A percentile compares a stretch with the other conserved stretches of the same genome.
phyloP scores from a whole-genome alignment of 1,284 basidiomycete genomes.

The Inonotus hispidus region DNA sequence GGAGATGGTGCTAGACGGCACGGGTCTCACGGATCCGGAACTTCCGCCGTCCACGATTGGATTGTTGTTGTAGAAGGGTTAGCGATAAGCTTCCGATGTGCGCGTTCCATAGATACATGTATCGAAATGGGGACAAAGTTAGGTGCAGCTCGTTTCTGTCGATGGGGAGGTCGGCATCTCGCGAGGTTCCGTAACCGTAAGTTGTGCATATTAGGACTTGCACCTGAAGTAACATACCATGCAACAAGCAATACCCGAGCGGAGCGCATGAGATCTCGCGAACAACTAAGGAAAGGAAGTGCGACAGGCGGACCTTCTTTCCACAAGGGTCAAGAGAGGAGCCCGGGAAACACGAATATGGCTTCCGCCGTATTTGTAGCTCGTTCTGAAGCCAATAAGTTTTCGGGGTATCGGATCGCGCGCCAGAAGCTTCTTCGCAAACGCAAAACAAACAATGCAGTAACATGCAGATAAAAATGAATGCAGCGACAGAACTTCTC shows the following conservation, averaged over 20 bases:
- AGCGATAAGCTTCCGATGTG: background rate
- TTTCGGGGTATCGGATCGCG: too few species aligned
- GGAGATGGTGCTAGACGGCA: background rate
- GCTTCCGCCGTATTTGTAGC: too few species aligned
- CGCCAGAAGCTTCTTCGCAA: too few species aligned
- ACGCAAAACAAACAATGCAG: too few species aligned
- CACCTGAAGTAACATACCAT: background rate
- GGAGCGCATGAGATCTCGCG: background rate
- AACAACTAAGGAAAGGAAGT: background rate
- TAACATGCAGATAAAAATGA: too few species aligned
- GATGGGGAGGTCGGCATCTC: background rate
- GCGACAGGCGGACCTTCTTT: background rate
- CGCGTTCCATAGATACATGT: background rate
- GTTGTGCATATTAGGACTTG: background rate
- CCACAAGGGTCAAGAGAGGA: too few species aligned
- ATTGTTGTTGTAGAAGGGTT: background rate
- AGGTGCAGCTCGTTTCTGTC: background rate
- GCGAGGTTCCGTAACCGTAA: background rate
- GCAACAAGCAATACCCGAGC: background rate
- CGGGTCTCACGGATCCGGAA: background rate
- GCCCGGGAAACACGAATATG: too few species aligned
- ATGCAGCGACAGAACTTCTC: too few species aligned
- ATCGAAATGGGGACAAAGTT: background rate
- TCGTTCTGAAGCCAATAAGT: too few species aligned
- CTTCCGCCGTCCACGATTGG: background rate